phyloP scores from a whole-genome alignment of 805 yeast genomes.

The Ogataea corticis region DNA sequence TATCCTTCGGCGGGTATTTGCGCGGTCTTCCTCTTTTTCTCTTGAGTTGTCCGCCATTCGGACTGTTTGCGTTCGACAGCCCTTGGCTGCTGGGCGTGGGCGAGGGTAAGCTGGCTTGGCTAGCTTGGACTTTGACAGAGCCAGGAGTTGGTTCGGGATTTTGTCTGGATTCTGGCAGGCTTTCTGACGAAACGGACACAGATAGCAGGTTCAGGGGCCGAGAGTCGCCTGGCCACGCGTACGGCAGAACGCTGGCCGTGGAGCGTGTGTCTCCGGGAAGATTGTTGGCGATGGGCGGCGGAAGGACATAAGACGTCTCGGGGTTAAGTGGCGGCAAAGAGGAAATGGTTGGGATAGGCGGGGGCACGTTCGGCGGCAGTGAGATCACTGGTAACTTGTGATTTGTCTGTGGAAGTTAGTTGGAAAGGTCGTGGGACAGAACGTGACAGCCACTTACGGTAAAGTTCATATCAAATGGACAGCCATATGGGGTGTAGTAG shows the following conservation, averaged over 20 bases:
- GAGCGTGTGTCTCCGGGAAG: not conserved
- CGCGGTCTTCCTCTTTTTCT: constrained; percentile 30
- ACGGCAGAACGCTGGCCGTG: constrained; percentile 2
- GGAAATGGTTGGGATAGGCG: constrained; percentile 3
- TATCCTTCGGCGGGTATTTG: constrained; percentile 16
- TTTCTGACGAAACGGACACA: not conserved
- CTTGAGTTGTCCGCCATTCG: constrained; percentile 8
- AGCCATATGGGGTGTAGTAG: not conserved
- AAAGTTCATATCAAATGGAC: constrained; percentile 5
- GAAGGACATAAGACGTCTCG: constrained; percentile 2
- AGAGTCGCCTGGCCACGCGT: constrained; percentile 4
- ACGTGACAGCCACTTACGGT: not conserved
- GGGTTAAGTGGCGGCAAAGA: constrained; percentile 2
- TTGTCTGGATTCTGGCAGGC: not conserved
- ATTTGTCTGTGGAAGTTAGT: constrained; percentile 2
- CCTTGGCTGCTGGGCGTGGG: constrained; percentile 3
- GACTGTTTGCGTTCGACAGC: not conserved
- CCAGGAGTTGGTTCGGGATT: not conserved
- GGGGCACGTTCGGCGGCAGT: constrained; percentile 8
- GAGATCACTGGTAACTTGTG: constrained; percentile 5
- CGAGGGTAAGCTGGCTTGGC: not conserved
- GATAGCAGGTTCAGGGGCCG: constrained; percentile 3
- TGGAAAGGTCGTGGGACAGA: not conserved
- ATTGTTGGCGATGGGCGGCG: constrained; percentile 3
- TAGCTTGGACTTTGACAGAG: not conserved